Conservation (phyloP, 2,329 filamentous ascomycete species). For the Seiridium unicorne region DNA sequence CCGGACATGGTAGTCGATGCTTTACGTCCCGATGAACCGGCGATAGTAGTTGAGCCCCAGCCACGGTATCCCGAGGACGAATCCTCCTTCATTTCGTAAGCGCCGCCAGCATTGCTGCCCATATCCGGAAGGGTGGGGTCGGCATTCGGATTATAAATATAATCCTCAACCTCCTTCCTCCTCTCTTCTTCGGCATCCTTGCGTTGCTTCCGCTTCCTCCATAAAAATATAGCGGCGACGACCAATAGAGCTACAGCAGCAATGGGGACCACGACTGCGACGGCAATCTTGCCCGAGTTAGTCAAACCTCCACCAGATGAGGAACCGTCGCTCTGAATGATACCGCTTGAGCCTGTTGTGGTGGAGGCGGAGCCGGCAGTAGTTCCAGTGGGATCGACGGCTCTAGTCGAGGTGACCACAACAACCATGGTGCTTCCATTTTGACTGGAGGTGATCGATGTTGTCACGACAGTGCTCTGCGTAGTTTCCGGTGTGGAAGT, state of each 20-base stretch:
- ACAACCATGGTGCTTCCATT: conserved; percentile 20
- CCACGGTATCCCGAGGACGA: conserved; percentile 81
- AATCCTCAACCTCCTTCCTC: conserved; percentile 95
- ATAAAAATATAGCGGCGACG: conserved; percentile 75
- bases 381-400: conserved; percentile 8
- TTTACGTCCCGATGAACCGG: conserved; percentile 72
- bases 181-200: conserved; percentile 85
- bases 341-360: conserved; percentile 12
- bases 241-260: conserved; percentile 81
- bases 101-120: conserved; percentile 40
- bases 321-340: conserved; percentile 14
- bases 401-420: conserved; percentile 19
- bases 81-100: conserved; percentile 77
- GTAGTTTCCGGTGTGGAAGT: not conserved
- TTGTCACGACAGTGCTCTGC: conserved; percentile 1
- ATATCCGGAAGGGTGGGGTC: conserved; percentile 72
- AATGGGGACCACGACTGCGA: conserved; percentile 92
- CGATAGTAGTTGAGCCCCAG: conserved; percentile 79
- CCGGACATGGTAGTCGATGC: conserved; percentile 87
- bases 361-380: conserved; percentile 12
- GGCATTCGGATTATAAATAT: conserved; percentile 96
- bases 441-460: conserved; percentile 12
- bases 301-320: conserved; percentile 19
- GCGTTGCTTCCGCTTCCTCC: conserved; percentile 83
- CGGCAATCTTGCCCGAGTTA: conserved; percentile 67